phyloP scores from a whole-genome alignment of 805 yeast species.

The Candida tibetensis region DNA sequence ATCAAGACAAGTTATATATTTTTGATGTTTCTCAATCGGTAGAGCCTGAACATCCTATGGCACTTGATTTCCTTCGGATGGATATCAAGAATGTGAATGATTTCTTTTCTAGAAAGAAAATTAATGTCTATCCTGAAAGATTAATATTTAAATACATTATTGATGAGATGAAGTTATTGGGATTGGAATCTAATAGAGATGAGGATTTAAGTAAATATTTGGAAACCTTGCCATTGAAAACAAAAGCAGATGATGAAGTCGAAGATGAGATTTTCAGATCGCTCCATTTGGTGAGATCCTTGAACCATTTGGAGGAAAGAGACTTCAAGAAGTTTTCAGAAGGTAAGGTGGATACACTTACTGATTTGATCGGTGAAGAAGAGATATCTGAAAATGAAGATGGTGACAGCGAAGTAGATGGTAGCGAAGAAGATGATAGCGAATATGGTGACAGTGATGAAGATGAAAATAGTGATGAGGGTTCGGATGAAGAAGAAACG shows the following conservation, averaged over 20 bases:
- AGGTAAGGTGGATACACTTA: slow-evolving; percentile 79
- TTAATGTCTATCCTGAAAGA: slow-evolving; percentile 78
- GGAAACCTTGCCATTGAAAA: slow-evolving; percentile 55
- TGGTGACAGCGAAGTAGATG: slow-evolving; percentile 22
- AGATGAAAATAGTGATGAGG: slow-evolving; percentile 21
- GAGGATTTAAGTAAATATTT: slow-evolving; percentile 42
- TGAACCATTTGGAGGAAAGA: slow-evolving; percentile 84
- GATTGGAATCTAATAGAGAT: slow-evolving; percentile 38
- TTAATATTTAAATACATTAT: slow-evolving; percentile 75
- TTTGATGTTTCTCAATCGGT: slow-evolving; percentile 97
- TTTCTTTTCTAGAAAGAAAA: slow-evolving; percentile 70
- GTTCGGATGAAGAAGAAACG: slow-evolving; percentile 30
- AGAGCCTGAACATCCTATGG: slow-evolving; percentile 97
- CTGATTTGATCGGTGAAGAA: slow-evolving; percentile 48
- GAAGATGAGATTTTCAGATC: slow-evolving; percentile 87
- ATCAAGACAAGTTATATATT: slow-evolving; percentile 71
- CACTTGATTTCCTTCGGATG: slow-evolving; percentile 92
- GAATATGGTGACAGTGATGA: slow-evolving; percentile 31
- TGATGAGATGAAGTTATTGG: slow-evolving; percentile 40
- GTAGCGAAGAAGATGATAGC: slow-evolving; percentile 23
- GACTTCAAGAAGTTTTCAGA: slow-evolving; percentile 77
- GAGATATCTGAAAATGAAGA: slow-evolving; percentile 19
- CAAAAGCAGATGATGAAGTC: slow-evolving; percentile 52
- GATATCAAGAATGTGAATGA: slow-evolving; percentile 95
- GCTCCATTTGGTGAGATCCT: slow-evolving; percentile 68